Conservation (phyloP, 2,329 filamentous ascomycete genomes). For the Colletotrichum endophyticum region DNA sequence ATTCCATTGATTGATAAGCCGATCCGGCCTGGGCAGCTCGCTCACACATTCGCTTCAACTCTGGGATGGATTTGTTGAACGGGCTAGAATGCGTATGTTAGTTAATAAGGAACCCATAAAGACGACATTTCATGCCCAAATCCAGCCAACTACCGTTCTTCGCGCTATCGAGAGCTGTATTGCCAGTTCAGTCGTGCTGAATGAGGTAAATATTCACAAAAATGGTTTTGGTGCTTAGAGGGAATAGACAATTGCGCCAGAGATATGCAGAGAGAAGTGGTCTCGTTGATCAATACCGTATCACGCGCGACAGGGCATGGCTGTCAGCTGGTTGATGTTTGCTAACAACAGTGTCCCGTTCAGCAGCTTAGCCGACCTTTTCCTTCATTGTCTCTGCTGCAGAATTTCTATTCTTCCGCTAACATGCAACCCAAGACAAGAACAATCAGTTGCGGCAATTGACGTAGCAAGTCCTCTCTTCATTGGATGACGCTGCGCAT, state of each 20-base stretch:
- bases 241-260: neutral
- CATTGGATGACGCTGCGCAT: neutral
- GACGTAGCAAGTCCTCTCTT: neutral
- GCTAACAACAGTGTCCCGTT: neutral
- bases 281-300: rapidly evolving
- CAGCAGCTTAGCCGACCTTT: neutral
- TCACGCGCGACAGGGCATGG: neutral
- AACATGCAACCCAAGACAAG: neutral
- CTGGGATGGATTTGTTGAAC: neutral
- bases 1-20: neutral
- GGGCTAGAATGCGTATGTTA: no score
- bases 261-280: neutral
- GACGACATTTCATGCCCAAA: neutral
- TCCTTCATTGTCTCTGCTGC: neutral
- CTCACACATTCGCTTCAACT: neutral
- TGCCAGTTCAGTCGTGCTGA: neutral
- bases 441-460: neutral
- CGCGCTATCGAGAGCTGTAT: no score
- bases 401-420: neutral
- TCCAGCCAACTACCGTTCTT: neutral
- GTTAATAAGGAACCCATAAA: neutral
- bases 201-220: neutral
- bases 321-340: neutral
- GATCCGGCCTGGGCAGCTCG: neutral
- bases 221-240: rapidly evolving